Base-by-base conservation (phyloP, 2,329 filamentous ascomycete species). In the Claviceps fusiformis region DNA sequence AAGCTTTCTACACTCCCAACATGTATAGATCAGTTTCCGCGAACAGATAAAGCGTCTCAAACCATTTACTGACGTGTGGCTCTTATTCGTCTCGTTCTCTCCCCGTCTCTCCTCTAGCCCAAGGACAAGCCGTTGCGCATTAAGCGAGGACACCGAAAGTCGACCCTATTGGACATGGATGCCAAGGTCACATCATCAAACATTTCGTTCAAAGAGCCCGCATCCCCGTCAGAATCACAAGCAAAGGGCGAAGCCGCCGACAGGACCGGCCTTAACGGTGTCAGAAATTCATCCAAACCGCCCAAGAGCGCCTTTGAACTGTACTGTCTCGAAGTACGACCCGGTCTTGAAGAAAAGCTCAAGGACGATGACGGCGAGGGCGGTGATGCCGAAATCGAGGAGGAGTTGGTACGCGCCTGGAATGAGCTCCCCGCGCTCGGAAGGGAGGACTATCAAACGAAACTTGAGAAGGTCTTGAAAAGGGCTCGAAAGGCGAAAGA, bases 111-210 rank as follows among this genome's bases (percentile, higher is more conserved):
- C 60, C 44, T 46, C 5, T 67, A 87, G 84, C 86, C 86, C 39
- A 85, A 88, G 69, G 86, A 89, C 64, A 89, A 89, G 69, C 86
- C 86, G 35, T 73, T 89, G 59, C 80, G 86, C 37, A 83, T 81
- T 59, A 90, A 90, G 74, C 80, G 86, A 54, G 83, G 83, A 57
- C 83, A 88, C 63, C 73, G 85, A 54, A 85, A 85, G 69, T 72
- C 76, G 29, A 80, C 79, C 41, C 68, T 74, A 54, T 66, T 71
- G 57, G 72, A 72, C 58, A 63, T 66, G 62, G 77, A 77, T 52
- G 61, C 70, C 29, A 73, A 72, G 60, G 67, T 67, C 54, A 66
- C 65, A 46, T 64, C 65, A 29, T n/a, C n/a, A n/a, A 64, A 69
- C 55, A 72, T 68, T 59, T 69, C 73, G 41, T 73, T 74, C 62